phyloP scores from a whole-genome alignment of 2,329 filamentous ascomycete species.

The Fusarium sp. region DNA sequence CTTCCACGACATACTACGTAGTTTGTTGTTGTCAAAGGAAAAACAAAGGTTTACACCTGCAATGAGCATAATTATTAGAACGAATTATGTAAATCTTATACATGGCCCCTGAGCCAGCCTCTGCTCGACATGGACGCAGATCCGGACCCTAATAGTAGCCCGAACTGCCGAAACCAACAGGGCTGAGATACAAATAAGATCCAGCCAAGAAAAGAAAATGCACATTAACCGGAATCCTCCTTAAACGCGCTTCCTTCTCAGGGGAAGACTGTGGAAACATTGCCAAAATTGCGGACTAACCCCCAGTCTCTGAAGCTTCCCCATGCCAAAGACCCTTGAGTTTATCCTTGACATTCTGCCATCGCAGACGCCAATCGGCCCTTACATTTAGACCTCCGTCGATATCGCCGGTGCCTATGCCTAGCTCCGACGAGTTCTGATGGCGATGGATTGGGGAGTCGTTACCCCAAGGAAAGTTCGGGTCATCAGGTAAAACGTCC shows the following conservation, averaged over 20 bases:
- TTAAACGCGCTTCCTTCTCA: neutral
- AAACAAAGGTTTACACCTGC: neutral
- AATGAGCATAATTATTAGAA: constrained; percentile 21
- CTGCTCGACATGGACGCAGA: constrained; percentile 1
- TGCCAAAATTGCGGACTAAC: constrained; percentile 16
- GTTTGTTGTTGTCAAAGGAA: no score
- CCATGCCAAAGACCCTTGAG: constrained; percentile 35
- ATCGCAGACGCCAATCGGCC: constrained; percentile 24
- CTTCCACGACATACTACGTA: no score
- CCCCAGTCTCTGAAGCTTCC: constrained; percentile 11
- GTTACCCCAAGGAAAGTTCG: constrained; percentile 56
- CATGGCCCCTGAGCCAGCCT: constrained; percentile 19
- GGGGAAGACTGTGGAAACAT: constrained; percentile 9
- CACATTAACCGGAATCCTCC: constrained; percentile 11
- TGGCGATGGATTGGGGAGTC: constrained; percentile 55
- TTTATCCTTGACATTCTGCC: constrained; percentile 33
- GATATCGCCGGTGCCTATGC: constrained; percentile 34
- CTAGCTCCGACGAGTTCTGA: constrained; percentile 48
- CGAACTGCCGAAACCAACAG: constrained; percentile 40
- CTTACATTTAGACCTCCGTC: constrained; percentile 21
- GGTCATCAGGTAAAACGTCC: constrained; percentile 47
- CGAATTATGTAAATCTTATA: constrained; percentile 33
- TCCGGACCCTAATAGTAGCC: constrained; percentile 24
- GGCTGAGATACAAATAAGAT: constrained; percentile 37
- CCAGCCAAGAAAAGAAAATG: constrained; percentile 25